Evolutionary conservation across 768 basidiomycete genomes (phyloP), one percentile per base, ranked within the genome.

Genomic region (Auricularia heimuer): DNA sequence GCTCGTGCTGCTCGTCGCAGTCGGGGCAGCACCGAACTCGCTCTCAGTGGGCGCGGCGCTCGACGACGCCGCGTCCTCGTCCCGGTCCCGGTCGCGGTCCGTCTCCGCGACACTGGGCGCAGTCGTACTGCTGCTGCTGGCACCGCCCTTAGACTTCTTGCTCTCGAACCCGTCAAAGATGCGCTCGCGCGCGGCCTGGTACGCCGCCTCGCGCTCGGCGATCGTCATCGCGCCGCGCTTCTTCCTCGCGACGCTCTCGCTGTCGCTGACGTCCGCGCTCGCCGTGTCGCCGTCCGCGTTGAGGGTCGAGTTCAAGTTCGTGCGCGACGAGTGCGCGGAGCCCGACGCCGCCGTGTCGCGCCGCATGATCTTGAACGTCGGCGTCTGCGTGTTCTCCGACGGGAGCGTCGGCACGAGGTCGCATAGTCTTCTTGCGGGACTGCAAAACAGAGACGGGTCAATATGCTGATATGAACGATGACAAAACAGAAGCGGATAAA

Each of bases 351-450:
- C 56, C 47, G 24, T 58, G 36, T 61, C 61, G 69, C 92, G 83
- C 54, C 86, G 85, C 90, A 94, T 94, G 70, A 94, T 94, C 81
- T 92, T 89, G 71, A 94, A 88, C 21, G 90, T 82, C n/a, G 88
- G 90, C 39, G 12, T 42, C 37, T 86, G 87, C 0, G 85, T 72
- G 3, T 85, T 75, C 18, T 83, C 79, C 71, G 92, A 29, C 56
- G 34, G 24, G 24, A 60, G 90, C 3, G 84, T 79, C 29, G 92
- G 92, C 7, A 92, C 89, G 29, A 94, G 83, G 61, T 92, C 92
- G 66, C 81, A 81, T 63, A 94, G 79, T 63, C 88, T 81, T 54
- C 88, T 83, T 39, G 77, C 62, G 68, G 92, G 92, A 68, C 92
- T 94, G 68, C 12, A 68, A 64, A 66, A 24, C 24, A 24, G 24